Evolutionary conservation across 2,329 filamentous ascomycete genomes (phyloP), one percentile per base, ranked within the genome.

Genomic region (Aspergillus uvarum): DNA sequence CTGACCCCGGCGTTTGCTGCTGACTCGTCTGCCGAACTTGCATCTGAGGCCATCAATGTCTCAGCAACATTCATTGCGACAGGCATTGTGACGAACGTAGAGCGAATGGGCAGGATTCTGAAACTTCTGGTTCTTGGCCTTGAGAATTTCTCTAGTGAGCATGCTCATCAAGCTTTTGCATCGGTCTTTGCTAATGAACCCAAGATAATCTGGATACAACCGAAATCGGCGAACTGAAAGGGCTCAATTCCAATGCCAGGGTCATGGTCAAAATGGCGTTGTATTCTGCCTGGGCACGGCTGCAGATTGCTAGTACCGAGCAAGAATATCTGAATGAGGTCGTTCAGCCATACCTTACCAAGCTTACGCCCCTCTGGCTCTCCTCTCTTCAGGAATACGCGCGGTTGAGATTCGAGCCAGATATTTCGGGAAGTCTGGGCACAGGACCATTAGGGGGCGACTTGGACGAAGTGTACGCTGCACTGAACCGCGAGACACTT

Each of bases 211-310:
- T 85, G 1, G 90, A 96, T 68, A 89, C 89, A 48, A 91, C 90
- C 0, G 87, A 91, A 22, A 98, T 99, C 71, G 95, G 95, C 16
- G 96, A 99, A 67, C 82, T 99, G 5, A 92, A 91, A 76, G 92
- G 91, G 0, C 85, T 99, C 19, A 97, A 93, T 72, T 92, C 94
- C 2, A 99, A 99, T 73, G 94, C 95, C 0, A 91, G 96, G 71
- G 92, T 97, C 52, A 99, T 99, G 95, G 92, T 99, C 58, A 96
- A 96, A 76, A 95, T 98, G 86, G 89, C 95, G 0, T 89, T 99
- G 2, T 96, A 96, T 75, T 95, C 94, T 1, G 95, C 94, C 1
- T 99, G 95, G 95, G 96, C 95, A 4, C 92, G 97, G 72, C 83
- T 99, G 32, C 95, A 99, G 76, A 93, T 99, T 63, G 92, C 95